Conservation (phyloP, 495 filamentous ascomycete genomes). For the Chaetomidium leptoderma region DNA sequence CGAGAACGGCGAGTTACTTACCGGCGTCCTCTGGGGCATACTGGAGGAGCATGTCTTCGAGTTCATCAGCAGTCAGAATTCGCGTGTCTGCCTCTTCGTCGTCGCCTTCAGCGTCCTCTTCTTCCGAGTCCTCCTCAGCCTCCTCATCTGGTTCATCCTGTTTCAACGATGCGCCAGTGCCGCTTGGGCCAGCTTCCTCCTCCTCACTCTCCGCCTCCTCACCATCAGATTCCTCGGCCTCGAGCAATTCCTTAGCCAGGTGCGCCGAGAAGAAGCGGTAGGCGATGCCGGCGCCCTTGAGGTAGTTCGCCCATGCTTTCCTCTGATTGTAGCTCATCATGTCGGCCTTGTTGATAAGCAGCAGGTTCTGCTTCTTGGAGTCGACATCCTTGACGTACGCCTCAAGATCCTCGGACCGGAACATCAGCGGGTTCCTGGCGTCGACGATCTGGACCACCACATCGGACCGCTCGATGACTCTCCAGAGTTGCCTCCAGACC, state of each 20-base stretch:
- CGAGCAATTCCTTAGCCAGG: constrained; percentile 82
- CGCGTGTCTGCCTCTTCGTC: constrained; percentile 59
- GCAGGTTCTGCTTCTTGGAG: constrained; percentile 78
- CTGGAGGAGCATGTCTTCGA: constrained; percentile 81
- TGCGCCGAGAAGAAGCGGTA: constrained; percentile 96
- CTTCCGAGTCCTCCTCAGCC: constrained; percentile 27
- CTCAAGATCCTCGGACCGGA: constrained; percentile 91
- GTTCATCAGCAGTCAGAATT: constrained; percentile 86
- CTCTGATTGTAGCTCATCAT: constrained; percentile 93
- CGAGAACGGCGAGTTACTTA: constrained; percentile 25
- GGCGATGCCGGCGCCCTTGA: constrained; percentile 71
- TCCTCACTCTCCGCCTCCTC: constrained; percentile 33
- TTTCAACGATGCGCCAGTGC: constrained; percentile 10
- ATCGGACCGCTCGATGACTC: constrained; percentile 96
- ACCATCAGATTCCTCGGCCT: constrained; percentile 48
- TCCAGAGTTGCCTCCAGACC: constrained; percentile 97
- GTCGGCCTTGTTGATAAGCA: constrained; percentile 98
- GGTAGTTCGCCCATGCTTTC: constrained; percentile 81
- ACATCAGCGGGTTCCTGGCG: constrained; percentile 89
- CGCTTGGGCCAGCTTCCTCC: constrained; percentile 32
- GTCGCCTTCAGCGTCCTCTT: constrained; percentile 22
- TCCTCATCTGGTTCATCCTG: constrained; percentile 32
- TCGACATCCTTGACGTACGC: constrained; percentile 91
- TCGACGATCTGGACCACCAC: constrained; percentile 98
- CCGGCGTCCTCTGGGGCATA: constrained; percentile 59